Conservation (phyloP, 202 grass and related monocot species). For the Setaria viridis region DNA sequence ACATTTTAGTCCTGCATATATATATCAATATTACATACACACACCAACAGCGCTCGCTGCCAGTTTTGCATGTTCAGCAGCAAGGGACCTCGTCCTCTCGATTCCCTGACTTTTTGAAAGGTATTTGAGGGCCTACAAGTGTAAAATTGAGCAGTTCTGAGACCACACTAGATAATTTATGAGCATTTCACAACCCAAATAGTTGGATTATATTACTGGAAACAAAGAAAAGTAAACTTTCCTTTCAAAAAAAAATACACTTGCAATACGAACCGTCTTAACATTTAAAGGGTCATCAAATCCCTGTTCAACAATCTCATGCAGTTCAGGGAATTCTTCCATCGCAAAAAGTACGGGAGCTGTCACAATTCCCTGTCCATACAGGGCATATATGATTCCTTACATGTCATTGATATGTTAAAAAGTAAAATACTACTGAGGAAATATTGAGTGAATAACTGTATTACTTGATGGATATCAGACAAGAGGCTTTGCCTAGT, state of each 20-base stretch:
- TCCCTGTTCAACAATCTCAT: constrained; percentile 52
- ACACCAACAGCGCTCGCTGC: constrained; percentile 47
- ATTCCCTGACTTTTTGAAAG: constrained; percentile 61
- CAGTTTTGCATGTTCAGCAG: constrained; percentile 52
- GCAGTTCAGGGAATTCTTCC: constrained; percentile 61
- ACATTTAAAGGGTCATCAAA: constrained; percentile 58
- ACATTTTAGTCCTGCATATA: too few relatives aligned
- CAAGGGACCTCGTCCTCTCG: constrained; percentile 60
- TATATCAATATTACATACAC: too few relatives aligned
- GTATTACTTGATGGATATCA: constrained; percentile 61
- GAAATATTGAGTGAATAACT: constrained; percentile 11
- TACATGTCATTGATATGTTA: not conserved
- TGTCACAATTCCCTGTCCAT: constrained; percentile 62
- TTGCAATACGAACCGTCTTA: constrained; percentile 42
- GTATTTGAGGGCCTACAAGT: constrained; percentile 51
- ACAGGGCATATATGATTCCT: not conserved
- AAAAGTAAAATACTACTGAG: not conserved
- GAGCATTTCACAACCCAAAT: too few relatives aligned
- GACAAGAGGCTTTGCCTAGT: constrained; percentile 64
- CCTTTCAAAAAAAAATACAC: too few relatives aligned
- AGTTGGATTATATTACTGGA: not conserved
- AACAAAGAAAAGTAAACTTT: not conserved
- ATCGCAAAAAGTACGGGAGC: constrained; percentile 70
- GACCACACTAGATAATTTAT: not conserved
- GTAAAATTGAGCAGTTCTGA: not conserved